A percentile compares a stretch with the other conserved stretches of the same genome.
These are phyloP conservation scores for Rhodosporidiobolus sp. DNA, from an alignment of 768 basidiomycete genomes.

Conservation along the genomic window DNA sequence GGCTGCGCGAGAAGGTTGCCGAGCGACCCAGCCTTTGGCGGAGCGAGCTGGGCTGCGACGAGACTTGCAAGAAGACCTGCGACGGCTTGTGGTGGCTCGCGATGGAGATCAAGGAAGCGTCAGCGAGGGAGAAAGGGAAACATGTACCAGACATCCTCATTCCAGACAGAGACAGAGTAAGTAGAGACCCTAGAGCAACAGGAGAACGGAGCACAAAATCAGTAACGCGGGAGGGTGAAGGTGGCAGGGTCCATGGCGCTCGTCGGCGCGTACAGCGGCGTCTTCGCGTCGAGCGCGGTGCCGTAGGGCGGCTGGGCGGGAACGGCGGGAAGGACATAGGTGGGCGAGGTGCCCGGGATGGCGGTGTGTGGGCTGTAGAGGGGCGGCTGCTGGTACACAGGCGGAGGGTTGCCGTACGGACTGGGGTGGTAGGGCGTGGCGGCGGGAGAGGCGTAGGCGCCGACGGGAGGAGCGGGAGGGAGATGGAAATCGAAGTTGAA, in stretches of 20 bases:
- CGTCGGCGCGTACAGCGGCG: background rate
- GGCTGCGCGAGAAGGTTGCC: too few species aligned
- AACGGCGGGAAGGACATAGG: background rate
- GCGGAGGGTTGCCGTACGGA: background rate
- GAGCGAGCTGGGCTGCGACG: too few species aligned
- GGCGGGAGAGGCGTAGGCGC: conserved; percentile 18
- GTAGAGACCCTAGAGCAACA: too few species aligned
- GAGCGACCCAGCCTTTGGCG: too few species aligned
- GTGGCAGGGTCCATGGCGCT: background rate
- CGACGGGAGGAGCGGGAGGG: background rate
- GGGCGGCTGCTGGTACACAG: conserved; percentile 1
- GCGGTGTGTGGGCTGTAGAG: background rate
- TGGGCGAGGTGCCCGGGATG: background rate
- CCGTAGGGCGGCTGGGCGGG: background rate
- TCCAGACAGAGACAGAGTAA: too few species aligned
- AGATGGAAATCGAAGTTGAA: conserved; percentile 28
- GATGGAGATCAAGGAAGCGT: too few species aligned
- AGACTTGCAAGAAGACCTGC: too few species aligned
- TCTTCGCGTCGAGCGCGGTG: background rate
- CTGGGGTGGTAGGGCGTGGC: background rate
- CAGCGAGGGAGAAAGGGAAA: background rate
- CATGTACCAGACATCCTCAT: too few species aligned
- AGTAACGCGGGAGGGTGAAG: background rate
- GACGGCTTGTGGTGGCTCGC: too few species aligned
- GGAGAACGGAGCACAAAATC: too few species aligned